A percentile compares a stretch with the other conserved stretches of the same genome.
Conservation (phyloP, 768 basidiomycete species). For the Leccinum fibrillosum region DNA sequence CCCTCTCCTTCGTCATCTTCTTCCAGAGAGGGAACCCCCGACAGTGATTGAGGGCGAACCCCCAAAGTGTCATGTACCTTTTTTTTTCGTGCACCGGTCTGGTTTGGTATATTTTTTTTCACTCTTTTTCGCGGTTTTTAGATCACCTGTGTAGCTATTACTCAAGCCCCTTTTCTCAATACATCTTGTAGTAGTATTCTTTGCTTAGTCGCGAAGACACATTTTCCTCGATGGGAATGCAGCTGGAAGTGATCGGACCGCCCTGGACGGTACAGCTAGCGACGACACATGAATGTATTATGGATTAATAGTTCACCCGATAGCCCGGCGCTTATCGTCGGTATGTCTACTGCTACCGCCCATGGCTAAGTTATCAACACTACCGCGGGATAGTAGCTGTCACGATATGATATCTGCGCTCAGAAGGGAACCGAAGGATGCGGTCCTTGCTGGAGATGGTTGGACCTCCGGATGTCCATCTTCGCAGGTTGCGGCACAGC, state of each 20-base stretch:
- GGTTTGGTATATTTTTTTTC: neutral
- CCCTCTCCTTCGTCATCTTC: constrained; percentile 51
- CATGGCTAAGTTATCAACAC: constrained; percentile 2
- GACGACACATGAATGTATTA: neutral
- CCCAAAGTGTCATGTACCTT: neutral
- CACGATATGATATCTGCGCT: constrained; percentile 27
- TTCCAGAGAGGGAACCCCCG: constrained; percentile 31
- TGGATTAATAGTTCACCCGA: constrained; percentile 16
- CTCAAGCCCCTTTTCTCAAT: neutral
- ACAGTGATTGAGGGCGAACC: constrained; percentile 21
- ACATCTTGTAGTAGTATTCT: constrained; percentile 9
- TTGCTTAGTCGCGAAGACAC: neutral
- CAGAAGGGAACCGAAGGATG: constrained; percentile 32
- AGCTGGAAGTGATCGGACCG: neutral
- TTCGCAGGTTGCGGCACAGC: constrained; percentile 18
- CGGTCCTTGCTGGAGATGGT: constrained; percentile 30
- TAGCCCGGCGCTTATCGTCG: constrained; percentile 26
- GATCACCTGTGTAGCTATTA: constrained; percentile 17
- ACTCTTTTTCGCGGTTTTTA: neutral
- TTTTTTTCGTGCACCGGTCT: neutral
- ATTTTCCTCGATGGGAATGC: neutral
- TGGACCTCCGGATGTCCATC: neutral
- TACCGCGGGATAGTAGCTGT: constrained; percentile 10
- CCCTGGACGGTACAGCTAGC: neutral
- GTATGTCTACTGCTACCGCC: constrained; percentile 6